Evolutionary conservation across 164 flowering plant genomes (phyloP).

Genomic region (Tetracentron sinense): DNA sequence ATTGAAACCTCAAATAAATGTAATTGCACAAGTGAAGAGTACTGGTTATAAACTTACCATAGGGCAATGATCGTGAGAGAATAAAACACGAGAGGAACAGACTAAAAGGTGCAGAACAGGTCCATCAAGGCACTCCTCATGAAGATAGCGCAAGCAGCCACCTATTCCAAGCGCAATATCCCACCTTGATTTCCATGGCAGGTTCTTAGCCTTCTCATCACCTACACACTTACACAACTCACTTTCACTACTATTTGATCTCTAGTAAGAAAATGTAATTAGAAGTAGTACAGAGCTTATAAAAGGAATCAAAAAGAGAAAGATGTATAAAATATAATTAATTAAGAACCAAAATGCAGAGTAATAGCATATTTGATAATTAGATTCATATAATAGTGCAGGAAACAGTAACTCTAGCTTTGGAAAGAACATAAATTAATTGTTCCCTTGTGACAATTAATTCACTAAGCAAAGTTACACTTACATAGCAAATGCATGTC

Average conservation of each 20-base stretch:
- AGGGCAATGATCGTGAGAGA: conserved; percentile 21
- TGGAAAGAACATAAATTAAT: no score
- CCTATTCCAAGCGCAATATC: conserved; percentile 36
- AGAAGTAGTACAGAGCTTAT: background rate
- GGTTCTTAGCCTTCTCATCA: conserved; percentile 31
- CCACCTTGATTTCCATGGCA: conserved; percentile 40
- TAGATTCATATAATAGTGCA: no score
- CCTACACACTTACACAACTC: conserved; percentile 13
- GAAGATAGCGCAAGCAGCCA: conserved; percentile 44
- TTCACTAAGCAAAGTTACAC: conserved; percentile 8
- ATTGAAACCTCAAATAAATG: background rate
- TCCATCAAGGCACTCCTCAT: conserved; percentile 45
- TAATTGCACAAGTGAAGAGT: background rate
- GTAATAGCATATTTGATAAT: no score
- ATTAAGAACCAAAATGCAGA: no score
- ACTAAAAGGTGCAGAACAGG: conserved; percentile 35
- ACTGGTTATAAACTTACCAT: conserved; percentile 20
- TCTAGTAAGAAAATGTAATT: background rate
- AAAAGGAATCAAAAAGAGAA: background rate
- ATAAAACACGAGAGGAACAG: conserved; percentile 23
- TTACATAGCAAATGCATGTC: conserved; percentile 30
- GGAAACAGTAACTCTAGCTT: no score
- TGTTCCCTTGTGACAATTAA: no score
- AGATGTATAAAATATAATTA: no score
- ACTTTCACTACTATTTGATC: background rate